A percentile compares a stretch with the other conserved stretches of the same genome.
Conservation (phyloP, 1,284 basidiomycete species). For the Meripilus lineatus region DNA sequence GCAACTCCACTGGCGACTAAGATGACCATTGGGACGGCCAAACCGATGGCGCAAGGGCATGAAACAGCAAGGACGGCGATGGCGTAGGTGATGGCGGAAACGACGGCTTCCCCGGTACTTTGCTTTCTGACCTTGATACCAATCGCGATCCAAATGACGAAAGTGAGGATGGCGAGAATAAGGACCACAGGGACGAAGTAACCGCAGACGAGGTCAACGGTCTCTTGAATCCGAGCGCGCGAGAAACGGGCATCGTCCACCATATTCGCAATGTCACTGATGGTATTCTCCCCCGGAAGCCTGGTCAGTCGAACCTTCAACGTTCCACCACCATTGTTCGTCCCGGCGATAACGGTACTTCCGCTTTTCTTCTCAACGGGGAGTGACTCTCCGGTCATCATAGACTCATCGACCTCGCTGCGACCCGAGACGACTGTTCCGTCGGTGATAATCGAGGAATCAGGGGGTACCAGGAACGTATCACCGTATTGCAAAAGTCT, state of each 20-base stretch:
- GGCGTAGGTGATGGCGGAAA: conserved; percentile 33
- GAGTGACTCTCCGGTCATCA: conserved; percentile 40
- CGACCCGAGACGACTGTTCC: conserved; percentile 33
- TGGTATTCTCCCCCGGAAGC: conserved; percentile 38
- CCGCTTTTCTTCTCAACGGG: conserved; percentile 34
- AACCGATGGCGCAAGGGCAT: conserved; percentile 39
- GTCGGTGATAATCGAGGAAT: conserved; percentile 37
- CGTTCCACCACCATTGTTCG: conserved; percentile 30
- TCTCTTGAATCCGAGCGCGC: conserved; percentile 33
- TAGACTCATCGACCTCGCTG: conserved; percentile 40
- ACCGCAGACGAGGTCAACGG: conserved; percentile 34
- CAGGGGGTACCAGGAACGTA: conserved; percentile 31
- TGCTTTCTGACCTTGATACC: conserved; percentile 27
- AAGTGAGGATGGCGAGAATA: conserved; percentile 25
- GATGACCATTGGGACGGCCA: conserved; percentile 35
- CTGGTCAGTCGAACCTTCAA: conserved; percentile 35
- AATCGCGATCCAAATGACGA: conserved; percentile 35
- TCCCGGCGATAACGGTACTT: conserved; percentile 35
- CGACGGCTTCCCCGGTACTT: conserved; percentile 22
- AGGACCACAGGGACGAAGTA: conserved; percentile 33
- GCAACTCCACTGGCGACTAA: conserved; percentile 31
- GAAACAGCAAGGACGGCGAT: conserved; percentile 39
- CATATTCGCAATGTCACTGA: conserved; percentile 35
- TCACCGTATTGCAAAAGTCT: conserved; percentile 37
- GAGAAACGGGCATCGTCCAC: conserved; percentile 34